Conservation (phyloP, 2,329 filamentous ascomycete genomes). For the Magnaporthales sp. region DNA sequence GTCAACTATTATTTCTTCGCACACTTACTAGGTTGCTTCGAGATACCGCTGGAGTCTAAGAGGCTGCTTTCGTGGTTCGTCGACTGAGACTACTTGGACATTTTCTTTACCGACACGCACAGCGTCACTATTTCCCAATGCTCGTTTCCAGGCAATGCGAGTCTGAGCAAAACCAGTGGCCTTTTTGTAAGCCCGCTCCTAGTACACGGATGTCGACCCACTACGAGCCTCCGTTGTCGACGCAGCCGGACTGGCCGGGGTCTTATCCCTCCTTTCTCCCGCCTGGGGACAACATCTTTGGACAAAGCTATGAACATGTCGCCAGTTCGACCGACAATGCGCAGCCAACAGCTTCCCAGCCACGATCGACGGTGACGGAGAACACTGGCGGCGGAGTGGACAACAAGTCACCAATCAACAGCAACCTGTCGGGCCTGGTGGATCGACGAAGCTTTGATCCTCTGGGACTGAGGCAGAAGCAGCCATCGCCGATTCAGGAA, state of each 20-base stretch:
- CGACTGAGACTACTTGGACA: neutral
- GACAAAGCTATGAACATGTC: constrained; percentile 34
- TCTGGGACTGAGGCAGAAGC: constrained; percentile 31
- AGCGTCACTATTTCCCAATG: constrained; percentile 33
- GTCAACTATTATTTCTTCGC: neutral
- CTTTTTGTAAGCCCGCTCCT: constrained; percentile 39
- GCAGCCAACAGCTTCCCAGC: constrained; percentile 17
- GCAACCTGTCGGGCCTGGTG: constrained; percentile 20
- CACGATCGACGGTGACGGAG: constrained; percentile 25
- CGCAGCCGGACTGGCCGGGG: constrained; percentile 48
- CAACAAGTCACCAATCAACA: constrained; percentile 6
- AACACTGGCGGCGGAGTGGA: constrained; percentile 52
- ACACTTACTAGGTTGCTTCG: neutral
- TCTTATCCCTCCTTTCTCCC: constrained; percentile 40
- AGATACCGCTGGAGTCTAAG: neutral
- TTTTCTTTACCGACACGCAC: neutral
- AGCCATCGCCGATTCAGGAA: constrained; percentile 27
- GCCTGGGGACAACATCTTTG: constrained; percentile 34
- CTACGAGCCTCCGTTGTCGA: constrained; percentile 41
- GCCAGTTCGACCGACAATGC: constrained; percentile 22
- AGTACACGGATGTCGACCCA: constrained; percentile 46
- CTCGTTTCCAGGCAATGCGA: constrained; percentile 46
- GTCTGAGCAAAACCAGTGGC: constrained; percentile 45
- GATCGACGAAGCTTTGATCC: constrained; percentile 29
- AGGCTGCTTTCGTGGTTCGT: neutral